Conservation (phyloP, 2,329 filamentous ascomycete genomes). For the Tricladium varicosporioides region DNA sequence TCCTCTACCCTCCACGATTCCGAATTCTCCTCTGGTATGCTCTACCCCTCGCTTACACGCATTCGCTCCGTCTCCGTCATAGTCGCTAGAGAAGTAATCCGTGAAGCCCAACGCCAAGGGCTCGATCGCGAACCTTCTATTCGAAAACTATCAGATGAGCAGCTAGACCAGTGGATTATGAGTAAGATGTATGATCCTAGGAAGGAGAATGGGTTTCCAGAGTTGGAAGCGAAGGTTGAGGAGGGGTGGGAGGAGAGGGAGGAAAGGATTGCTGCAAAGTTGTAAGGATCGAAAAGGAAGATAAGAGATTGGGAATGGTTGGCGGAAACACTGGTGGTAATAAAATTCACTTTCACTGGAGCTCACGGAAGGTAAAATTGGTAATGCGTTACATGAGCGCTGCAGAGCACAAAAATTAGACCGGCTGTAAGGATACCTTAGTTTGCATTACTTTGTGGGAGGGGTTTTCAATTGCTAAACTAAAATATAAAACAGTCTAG, state of each 20-base stretch:
- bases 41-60: constrained; percentile 72
- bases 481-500: too few species aligned
- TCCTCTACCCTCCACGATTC: constrained; percentile 69
- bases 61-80: constrained; percentile 74
- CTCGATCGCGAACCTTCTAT: constrained; percentile 65
- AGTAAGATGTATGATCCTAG: constrained; percentile 74
- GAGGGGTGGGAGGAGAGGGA: neutral
- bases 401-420: neutral
- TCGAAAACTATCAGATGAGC: constrained; percentile 41
- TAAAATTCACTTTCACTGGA: too few species aligned
- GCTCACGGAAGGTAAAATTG: too few species aligned
- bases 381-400: neutral
- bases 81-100: constrained; percentile 74
- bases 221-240: neutral
- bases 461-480: neutral
- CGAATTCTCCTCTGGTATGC: constrained; percentile 50
- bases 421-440: neutral
- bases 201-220: constrained; percentile 7
- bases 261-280: neutral
- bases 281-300: neutral
- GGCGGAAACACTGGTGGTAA: neutral
- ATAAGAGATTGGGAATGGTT: neutral
- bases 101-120: constrained; percentile 64
- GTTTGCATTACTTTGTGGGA: neutral
- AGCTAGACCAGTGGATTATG: constrained; percentile 62